Base-by-base conservation (phyloP, 768 basidiomycete species). In the Cystofilobasidium bisporidii region DNA sequence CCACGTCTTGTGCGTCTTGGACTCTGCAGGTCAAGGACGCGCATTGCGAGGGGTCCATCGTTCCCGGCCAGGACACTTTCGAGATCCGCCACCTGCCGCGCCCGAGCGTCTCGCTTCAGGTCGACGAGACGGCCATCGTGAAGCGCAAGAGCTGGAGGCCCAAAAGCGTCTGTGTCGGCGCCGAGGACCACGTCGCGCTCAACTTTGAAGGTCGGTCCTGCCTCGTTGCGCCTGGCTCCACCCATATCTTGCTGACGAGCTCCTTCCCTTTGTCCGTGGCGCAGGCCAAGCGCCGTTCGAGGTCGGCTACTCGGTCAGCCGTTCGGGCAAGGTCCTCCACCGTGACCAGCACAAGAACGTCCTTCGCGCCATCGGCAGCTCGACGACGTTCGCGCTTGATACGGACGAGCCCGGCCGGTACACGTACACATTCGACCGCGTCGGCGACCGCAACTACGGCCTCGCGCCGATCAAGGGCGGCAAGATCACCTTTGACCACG, bases 251-350 rank as follows among this genome's bases (percentile, higher is more conserved):
- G n/a, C n/a, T n/a, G n/a, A n/a, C n/a, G n/a, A n/a, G n/a, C n/a
- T n/a, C n/a, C n/a, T n/a, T n/a, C n/a, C n/a, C n/a, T n/a, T n/a
- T 40, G n/a, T 47, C 20, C 26, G 11, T 11, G 32, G 38, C 32
- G 32, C 72, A 88, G 92, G 92, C 61, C 85, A 86, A 26, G 86
- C 90, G n/a, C 92, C 92, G 0, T 97, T 93, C 83, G 87, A 94
- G 75, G 85, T 94, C 70, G 86, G 84, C 82, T 96, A 93, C 66
- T 32, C 66, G 11, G 40, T 56, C 77, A 89, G 71, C 84, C 91
- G 63, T 89, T 87, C 0, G 82, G 83, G 74, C 82, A 85, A 61
- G 30, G 81, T 88, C 36, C 87, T 86, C 66, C 87, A 89, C 36
- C 59, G 36, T 2, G 26, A 53, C 11, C n/a, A n/a, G 24, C 41